phyloP scores from a whole-genome alignment of 306 rosid genomes.

The Trifolium repens region DNA sequence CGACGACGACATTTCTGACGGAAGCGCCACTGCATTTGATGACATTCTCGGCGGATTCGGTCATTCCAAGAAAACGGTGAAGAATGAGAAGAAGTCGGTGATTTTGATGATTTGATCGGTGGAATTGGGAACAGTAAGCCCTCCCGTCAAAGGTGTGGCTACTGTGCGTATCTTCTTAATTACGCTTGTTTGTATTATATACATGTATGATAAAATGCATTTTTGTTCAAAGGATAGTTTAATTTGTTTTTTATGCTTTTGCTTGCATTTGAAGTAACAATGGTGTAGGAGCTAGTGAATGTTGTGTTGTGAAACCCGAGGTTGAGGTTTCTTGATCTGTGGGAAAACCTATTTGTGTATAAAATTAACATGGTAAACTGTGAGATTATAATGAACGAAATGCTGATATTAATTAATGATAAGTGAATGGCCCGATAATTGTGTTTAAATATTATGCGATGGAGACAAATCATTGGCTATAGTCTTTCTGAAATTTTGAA shows the following conservation, averaged over 20 bases:
- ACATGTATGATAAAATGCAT: background rate
- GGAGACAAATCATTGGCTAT: conserved; percentile 8
- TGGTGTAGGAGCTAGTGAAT: background rate
- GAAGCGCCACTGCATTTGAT: conserved; percentile 60
- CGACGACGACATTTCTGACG: conserved; percentile 55
- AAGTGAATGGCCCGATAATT: background rate
- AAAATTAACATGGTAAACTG: background rate
- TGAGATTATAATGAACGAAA: conserved; percentile 4
- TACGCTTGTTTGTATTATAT: conserved; percentile 11
- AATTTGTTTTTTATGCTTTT: background rate
- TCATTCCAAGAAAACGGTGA: conserved; percentile 56
- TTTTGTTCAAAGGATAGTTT: conserved; percentile 10
- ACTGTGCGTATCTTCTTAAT: conserved; percentile 5
- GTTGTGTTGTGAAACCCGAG: conserved; percentile 8
- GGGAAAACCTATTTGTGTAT: background rate
- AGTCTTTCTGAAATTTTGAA: conserved; percentile 16
- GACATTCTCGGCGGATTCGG: conserved; percentile 83
- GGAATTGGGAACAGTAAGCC: conserved; percentile 70
- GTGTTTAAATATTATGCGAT: conserved; percentile 5
- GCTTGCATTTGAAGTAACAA: background rate
- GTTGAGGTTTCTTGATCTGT: conserved; percentile 25
- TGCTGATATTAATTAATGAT: background rate
- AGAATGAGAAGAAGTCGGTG: conserved; percentile 51
- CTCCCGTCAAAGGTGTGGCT: conserved; percentile 65
- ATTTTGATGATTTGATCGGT: conserved; percentile 74